Conservation (phyloP, 2,329 filamentous ascomycete species). For the Sclerotinia borealis region DNA sequence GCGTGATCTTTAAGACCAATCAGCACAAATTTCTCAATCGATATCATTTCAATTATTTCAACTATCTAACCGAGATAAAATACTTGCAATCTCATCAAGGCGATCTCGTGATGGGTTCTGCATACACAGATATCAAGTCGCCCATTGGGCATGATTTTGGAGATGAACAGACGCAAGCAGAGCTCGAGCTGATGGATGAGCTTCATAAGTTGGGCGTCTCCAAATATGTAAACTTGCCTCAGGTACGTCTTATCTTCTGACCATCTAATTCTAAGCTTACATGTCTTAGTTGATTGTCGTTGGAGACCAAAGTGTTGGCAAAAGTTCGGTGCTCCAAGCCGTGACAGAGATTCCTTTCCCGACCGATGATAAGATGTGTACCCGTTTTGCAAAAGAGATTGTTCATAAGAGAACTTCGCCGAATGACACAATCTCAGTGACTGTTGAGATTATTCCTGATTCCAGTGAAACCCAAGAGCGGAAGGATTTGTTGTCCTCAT, state of each 20-base stretch:
- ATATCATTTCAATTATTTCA: background rate
- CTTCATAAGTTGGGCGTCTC: constrained; percentile 18
- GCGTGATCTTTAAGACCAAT: background rate
- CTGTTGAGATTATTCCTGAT: constrained; percentile 3
- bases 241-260: constrained; percentile 9
- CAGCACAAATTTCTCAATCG: background rate
- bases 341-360: constrained; percentile 37
- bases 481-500: background rate
- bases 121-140: background rate
- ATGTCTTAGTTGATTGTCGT: constrained; percentile 32
- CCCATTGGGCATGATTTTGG: constrained; percentile 14
- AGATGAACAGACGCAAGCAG: constrained; percentile 16
- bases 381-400: constrained; percentile 41
- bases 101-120: background rate
- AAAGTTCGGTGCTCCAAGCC: constrained; percentile 32
- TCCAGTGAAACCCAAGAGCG: constrained; percentile 9
- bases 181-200: constrained; percentile 20
- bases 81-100: background rate
- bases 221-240: constrained; percentile 17
- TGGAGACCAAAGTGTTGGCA: constrained; percentile 38
- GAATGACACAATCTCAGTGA: constrained; percentile 4
- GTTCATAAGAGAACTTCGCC: constrained; percentile 29
- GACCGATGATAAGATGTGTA: constrained; percentile 36
- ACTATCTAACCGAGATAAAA: background rate
- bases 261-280: background rate